These are phyloP conservation scores for Cephaloascus fragrans DNA, from an alignment of 805 yeast genomes.

Conservation along the genomic window DNA sequence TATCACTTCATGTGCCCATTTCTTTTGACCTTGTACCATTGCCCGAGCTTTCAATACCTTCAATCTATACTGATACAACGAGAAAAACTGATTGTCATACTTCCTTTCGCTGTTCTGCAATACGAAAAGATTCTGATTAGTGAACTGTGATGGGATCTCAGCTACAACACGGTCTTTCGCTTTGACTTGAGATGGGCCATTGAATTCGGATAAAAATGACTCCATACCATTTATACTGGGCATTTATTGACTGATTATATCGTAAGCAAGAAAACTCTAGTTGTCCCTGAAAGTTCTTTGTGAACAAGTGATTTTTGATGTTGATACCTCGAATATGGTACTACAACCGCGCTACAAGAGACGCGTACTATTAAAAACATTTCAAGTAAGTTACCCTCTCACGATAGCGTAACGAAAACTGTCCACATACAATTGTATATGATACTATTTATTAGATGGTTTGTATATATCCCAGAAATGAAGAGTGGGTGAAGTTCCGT, in stretches of 20 bases:
- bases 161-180: background rate
- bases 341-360: no score
- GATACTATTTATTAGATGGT: no score
- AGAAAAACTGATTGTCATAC: conserved; percentile 28
- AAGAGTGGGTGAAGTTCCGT: no score
- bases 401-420: no score
- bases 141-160: conserved; percentile 1
- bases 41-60: conserved; percentile 22
- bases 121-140: conserved; percentile 8
- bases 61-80: conserved; percentile 32
- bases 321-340: no score
- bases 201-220: background rate
- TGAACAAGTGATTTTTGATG: no score
- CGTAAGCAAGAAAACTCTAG: no score
- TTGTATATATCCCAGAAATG: no score
- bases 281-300: background rate
- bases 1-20: conserved; percentile 47
- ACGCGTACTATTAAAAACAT: no score
- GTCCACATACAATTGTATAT: no score
- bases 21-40: conserved; percentile 18
- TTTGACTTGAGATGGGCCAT: background rate
- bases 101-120: conserved; percentile 14
- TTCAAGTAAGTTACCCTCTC: no score
- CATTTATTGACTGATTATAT: background rate
- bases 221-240: background rate